Evolutionary conservation across 1,284 basidiomycete species (phyloP).

Genomic region (Ceratobasidium sp.): DNA sequence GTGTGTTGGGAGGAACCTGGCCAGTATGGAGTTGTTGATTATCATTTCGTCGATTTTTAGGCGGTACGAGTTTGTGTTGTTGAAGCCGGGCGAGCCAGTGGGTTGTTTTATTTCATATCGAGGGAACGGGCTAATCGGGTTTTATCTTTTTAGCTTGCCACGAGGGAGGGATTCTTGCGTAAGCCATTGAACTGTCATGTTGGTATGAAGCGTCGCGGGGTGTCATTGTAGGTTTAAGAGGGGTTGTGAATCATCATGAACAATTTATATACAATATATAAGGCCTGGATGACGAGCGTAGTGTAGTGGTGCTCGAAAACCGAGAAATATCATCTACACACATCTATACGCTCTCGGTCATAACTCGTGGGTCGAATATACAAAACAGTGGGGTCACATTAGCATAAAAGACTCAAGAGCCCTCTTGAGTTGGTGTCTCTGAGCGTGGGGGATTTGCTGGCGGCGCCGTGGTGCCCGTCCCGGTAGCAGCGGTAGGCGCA

Average conservation of each 20-base stretch:
- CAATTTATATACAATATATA: background rate
- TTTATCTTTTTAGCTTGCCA: constrained; percentile 60
- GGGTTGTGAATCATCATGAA: background rate
- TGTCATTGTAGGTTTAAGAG: background rate
- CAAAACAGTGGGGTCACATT: background rate
- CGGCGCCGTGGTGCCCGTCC: background rate
- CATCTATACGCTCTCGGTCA: too few species aligned
- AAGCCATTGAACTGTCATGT: constrained; percentile 73
- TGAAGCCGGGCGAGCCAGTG: constrained; percentile 63
- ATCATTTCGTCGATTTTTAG: constrained; percentile 76
- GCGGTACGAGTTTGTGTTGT: constrained; percentile 72
- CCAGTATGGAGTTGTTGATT: constrained; percentile 73
- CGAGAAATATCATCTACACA: too few species aligned
- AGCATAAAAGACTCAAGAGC: background rate
- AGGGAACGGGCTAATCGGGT: constrained; percentile 3
- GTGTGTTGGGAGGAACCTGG: constrained; percentile 73
- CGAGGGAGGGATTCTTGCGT: constrained; percentile 77
- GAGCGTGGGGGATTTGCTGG: constrained; percentile 5
- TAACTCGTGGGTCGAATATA: background rate
- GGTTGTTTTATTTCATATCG: constrained; percentile 49
- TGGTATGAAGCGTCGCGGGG: constrained; percentile 61
- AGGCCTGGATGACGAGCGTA: background rate
- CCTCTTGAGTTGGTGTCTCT: constrained; percentile 11
- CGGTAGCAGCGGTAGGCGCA: constrained; percentile 10
- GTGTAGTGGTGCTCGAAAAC: too few species aligned